Base-by-base conservation (phyloP, 179 eudicot species). In the Sideroxylon spinosum region DNA sequence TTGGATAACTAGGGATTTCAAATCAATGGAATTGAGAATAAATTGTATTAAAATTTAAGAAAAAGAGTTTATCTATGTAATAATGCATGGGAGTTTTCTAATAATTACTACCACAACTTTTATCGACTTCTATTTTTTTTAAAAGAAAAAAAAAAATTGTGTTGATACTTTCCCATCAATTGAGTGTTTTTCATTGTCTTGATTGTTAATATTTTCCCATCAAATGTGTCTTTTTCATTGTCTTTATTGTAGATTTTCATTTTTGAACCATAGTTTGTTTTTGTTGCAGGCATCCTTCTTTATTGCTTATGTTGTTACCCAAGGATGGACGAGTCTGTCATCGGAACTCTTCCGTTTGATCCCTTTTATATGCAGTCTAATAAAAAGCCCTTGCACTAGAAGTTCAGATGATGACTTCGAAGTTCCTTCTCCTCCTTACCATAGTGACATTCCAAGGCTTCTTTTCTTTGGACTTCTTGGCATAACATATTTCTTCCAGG, bases 291-390 rank as follows among this genome's bases (percentile, higher is more conserved):
- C 97, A 12, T 78, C 97, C 66, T 95, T 95, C 89, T 95, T 93
- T 85, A 93, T 95, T 79, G 85, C 98, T 9, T 95, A 95, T 82
- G 98, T 95, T 72, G 92, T 95, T 79, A 95, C 98, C 61, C 84
- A 87, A 71, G 98, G 98, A 57, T 95, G 98, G 97, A 95, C 97
- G 44, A 90, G 88, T 79, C 81, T 89, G 29, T 80, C 97, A 57
- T 81, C 94, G 22, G 93, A 95, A 78, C 88, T 95, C 25, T 81
- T 93, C 86, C 90, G 88, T 78, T 75, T 89, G 44, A 71, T 86
- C 73, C 82, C 83, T 77, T 80, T 93, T 64, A 29, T 93, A 68
- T 88, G 86, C 68, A 83, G 70, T 78, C 82, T 76, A 28, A 59
- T 90, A 62, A 76, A 85, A 13, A 73, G 63, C 22, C 86, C 87